Conservation (phyloP, 164 flowering plant genomes). For the Paratinospora sagittata region DNA sequence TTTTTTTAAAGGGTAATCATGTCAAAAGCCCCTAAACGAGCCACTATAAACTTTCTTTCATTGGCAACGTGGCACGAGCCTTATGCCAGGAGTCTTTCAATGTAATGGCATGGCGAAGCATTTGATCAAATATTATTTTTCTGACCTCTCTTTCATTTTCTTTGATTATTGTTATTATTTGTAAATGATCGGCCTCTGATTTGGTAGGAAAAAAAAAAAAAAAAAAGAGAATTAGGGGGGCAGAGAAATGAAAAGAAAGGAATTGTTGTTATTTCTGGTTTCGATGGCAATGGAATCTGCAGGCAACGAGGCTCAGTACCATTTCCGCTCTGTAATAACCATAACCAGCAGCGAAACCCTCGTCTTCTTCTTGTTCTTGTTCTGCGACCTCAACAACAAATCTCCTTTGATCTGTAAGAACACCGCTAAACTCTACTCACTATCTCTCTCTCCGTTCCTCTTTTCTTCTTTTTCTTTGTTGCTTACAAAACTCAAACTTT, state of each 20-base stretch:
- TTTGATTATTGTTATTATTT: no score
- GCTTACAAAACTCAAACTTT: not conserved
- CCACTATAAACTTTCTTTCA: no score
- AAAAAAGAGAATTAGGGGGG: not conserved
- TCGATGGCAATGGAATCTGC: not conserved
- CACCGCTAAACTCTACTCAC: not conserved
- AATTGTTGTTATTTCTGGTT: not conserved
- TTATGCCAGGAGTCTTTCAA: not conserved
- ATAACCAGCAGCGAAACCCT: not conserved
- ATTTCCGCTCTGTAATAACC: not conserved
- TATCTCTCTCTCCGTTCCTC: no score
- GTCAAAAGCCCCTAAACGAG: no score
- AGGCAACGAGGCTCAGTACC: not conserved
- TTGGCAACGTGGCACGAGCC: not conserved
- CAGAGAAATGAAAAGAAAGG: not conserved
- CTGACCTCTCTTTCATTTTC: no score
- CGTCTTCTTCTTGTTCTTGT: not conserved
- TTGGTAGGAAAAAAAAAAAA: not conserved
- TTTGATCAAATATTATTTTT: not conserved
- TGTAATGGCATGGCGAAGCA: not conserved
- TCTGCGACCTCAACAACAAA: not conserved
- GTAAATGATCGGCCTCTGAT: not conserved
- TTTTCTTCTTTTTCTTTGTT: no score
- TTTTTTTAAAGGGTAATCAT: no score
- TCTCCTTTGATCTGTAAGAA: conserved; percentile 12